A percentile compares a stretch with the other conserved stretches of the same genome.
These are phyloP conservation scores for Pseudodiploospora longispora DNA, from an alignment of 2,329 filamentous ascomycete species.

Conservation along the genomic window DNA sequence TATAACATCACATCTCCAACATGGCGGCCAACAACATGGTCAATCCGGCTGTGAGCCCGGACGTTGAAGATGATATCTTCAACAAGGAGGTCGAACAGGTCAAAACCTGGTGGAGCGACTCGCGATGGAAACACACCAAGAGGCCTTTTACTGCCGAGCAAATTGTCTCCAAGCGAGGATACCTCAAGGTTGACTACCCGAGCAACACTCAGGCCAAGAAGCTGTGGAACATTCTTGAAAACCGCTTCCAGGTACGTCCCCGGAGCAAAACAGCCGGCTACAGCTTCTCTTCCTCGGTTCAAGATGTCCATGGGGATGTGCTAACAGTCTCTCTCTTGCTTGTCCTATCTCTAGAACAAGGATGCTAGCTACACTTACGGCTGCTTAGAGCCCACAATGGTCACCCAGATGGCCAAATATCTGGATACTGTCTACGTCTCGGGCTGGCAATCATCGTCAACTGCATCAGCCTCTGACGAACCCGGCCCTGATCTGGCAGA, in stretches of 20 bases:
- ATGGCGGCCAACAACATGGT: conserved; percentile 59
- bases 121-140: conserved; percentile 88
- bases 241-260: conserved; percentile 67
- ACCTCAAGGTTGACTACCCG: conserved; percentile 82
- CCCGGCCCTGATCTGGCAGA: conserved; percentile 96
- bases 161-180: conserved; percentile 92
- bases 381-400: conserved; percentile 94
- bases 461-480: conserved; percentile 89
- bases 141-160: conserved; percentile 92
- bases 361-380: conserved; percentile 93
- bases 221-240: conserved; percentile 84
- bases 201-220: conserved; percentile 89
- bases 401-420: conserved; percentile 99
- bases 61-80: conserved; percentile 58
- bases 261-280: background rate
- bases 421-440: conserved; percentile 98
- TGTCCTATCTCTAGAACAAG: conserved; percentile 47
- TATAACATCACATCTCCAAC: conserved; percentile 13
- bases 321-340: background rate
- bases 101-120: conserved; percentile 89
- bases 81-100: conserved; percentile 77
- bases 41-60: conserved; percentile 47
- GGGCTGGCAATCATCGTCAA: conserved; percentile 97
- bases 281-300: background rate
- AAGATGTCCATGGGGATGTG: background rate